Evolutionary conservation across 1,139 yeast species (phyloP), one percentile per base, ranked within the genome.

Genomic region (Kurtzmaniella quercitrusa): DNA sequence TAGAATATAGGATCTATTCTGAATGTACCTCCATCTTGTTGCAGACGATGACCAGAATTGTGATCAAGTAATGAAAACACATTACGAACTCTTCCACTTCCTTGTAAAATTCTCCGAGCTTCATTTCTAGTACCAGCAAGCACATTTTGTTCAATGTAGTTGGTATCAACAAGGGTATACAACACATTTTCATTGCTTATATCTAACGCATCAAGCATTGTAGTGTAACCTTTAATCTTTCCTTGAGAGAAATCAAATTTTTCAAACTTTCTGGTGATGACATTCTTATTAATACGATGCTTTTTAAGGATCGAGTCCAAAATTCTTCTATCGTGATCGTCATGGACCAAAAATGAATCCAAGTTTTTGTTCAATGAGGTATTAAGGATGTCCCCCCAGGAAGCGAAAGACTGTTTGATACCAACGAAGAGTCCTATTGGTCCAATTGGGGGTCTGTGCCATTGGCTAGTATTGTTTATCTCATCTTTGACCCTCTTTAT

Each of bases 391-490:
- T 74, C 74, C 7, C 75, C 66, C 91, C 91, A 91, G 37, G 71
- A 61, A n/a, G 70, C 65, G 50, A 65, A 77, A 16, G 74, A 79
- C 1, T 64, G 59, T 51, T 80, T 85, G 14, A 93, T 67, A 9
- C 77, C 70, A 2, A 90, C 70, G 47, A 68, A 68, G 8, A 71
- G 54, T 0, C 97, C 98, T 1, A 91, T 48, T 0, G 99, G 99
- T 0, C 98, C 98, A n/a, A 86, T 60, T 0, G 95, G 95, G 18
- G 53, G 56, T 2, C 58, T 51, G 17, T 67, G 70, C 73, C 77
- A 86, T 29, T 39, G 50, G 34, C 19, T 58, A 48, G 37, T 54
- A 7, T 53, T 50, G 16, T 66, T 56, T 11, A 87, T 77, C 1
- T 66, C 77, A 1, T 54, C 50, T 9, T 84, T 54, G 6, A 80